A percentile compares a stretch with the other conserved stretches of the same genome.
Conservation (phyloP, 768 basidiomycete genomes). For the Rhodotorula toruloides region DNA sequence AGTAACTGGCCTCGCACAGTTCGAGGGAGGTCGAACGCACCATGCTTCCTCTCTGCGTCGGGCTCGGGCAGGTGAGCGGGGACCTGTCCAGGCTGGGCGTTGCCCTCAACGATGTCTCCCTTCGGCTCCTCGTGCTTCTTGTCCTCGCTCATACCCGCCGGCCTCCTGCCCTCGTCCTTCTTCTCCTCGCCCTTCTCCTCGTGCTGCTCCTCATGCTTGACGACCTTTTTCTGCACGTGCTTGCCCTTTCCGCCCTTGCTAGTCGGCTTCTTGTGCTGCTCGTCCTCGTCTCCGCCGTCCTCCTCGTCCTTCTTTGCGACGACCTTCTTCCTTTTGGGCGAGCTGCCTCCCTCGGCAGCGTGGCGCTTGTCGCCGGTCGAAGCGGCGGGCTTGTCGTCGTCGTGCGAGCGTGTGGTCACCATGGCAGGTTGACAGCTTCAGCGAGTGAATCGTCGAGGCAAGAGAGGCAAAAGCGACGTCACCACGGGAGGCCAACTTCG, state of each 20-base stretch:
- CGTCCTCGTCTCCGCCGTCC: not conserved
- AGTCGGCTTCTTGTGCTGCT: not conserved
- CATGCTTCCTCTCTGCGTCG: conserved; percentile 26
- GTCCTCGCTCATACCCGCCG: conserved; percentile 3
- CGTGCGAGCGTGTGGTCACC: conserved; percentile 24
- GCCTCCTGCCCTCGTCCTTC: not conserved
- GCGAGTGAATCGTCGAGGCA: not conserved
- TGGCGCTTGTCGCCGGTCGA: conserved; percentile 25
- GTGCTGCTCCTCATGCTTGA: conserved; percentile 6
- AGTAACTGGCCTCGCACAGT: not conserved
- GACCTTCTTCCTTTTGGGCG: conserved; percentile 18
- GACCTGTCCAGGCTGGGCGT: conserved; percentile 2
- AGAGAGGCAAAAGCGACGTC: no score
- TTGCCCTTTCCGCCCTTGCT: not conserved
- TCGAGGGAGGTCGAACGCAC: conserved; percentile 1
- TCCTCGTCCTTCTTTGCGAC: not conserved
- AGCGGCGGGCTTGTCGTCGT: not conserved
- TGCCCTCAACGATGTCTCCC: conserved; percentile 4
- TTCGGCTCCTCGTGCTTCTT: conserved; percentile 3
- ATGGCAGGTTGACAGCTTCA: not conserved
- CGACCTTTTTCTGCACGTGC: no score
- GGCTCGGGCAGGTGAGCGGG: conserved; percentile 10
- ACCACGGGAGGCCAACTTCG: no score
- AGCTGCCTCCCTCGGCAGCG: not conserved
- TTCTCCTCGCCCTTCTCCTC: conserved; percentile 2